These are phyloP conservation scores for Botrytis fragariae DNA, from an alignment of 2,329 filamentous ascomycete species.

Conservation along the genomic window DNA sequence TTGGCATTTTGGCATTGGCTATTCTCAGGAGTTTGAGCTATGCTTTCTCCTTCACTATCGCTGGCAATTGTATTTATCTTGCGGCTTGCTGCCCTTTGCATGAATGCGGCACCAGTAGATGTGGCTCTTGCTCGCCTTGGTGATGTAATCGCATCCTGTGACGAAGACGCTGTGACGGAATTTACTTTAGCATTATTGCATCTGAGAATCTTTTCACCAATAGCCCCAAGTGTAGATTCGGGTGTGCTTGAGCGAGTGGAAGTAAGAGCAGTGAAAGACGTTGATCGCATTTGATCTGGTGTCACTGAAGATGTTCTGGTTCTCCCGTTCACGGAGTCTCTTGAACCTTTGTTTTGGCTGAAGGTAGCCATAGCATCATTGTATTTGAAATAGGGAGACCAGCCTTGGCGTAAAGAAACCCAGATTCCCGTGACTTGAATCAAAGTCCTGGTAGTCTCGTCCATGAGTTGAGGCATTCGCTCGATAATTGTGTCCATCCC, in stretches of 20 bases:
- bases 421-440: constrained; percentile 53
- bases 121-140: constrained; percentile 45
- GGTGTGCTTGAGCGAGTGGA: constrained; percentile 29
- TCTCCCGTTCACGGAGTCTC: constrained; percentile 22
- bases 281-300: constrained; percentile 28
- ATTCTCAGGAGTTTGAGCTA: constrained; percentile 19
- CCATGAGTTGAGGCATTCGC: constrained; percentile 42
- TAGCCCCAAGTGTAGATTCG: constrained; percentile 28
- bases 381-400: constrained; percentile 42
- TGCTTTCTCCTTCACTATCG: constrained; percentile 34
- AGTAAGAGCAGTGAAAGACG: constrained; percentile 5
- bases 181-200: constrained; percentile 24
- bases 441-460: constrained; percentile 47
- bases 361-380: constrained; percentile 32
- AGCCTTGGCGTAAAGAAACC: constrained; percentile 49
- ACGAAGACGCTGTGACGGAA: constrained; percentile 21
- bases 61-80: constrained; percentile 31
- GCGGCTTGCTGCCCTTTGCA: constrained; percentile 40
- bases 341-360: constrained; percentile 17
- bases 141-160: constrained; percentile 23
- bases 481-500: constrained; percentile 31
- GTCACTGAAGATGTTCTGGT: constrained; percentile 33
- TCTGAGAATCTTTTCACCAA: constrained; percentile 30
- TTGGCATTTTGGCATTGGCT: neutral
- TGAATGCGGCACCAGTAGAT: constrained; percentile 49